phyloP scores from a whole-genome alignment of 495 filamentous ascomycete species.

The Letharia columbiana region DNA sequence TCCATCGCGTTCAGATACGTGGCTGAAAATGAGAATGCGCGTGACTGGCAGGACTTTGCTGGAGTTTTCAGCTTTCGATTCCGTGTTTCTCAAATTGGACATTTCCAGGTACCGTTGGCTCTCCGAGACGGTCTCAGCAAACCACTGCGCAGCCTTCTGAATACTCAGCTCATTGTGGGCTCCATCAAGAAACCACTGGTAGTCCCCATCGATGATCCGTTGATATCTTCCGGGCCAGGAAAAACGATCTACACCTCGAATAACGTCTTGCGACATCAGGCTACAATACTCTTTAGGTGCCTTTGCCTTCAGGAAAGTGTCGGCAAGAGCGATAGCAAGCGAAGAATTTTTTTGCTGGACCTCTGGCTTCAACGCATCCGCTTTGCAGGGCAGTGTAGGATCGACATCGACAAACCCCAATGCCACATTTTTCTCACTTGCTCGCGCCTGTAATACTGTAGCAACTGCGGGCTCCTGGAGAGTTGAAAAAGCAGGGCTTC shows the following conservation, averaged over 20 bases:
- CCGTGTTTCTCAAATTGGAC: not conserved
- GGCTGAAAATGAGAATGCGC: conserved; percentile 35
- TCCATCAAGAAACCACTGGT: conserved; percentile 40
- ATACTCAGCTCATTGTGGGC: conserved; percentile 44
- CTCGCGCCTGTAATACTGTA: conserved; percentile 53
- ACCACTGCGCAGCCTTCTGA: conserved; percentile 37
- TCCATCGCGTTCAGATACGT: conserved; percentile 36
- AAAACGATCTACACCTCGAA: conserved; percentile 33
- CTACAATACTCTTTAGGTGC: conserved; percentile 16
- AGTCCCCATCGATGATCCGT: conserved; percentile 26
- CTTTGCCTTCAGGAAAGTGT: conserved; percentile 25
- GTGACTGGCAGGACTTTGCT: conserved; percentile 5
- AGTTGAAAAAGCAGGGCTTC: conserved; percentile 57
- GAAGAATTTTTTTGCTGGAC: conserved; percentile 38
- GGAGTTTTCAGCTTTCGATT: conserved; percentile 7
- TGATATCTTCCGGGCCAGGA: conserved; percentile 41
- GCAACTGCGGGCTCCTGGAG: conserved; percentile 49
- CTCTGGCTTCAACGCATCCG: conserved; percentile 25
- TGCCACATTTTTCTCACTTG: conserved; percentile 49
- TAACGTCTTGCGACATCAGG: conserved; percentile 27
- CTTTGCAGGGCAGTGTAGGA: conserved; percentile 29
- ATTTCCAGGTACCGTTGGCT: conserved; percentile 21
- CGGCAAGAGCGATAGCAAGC: conserved; percentile 31
- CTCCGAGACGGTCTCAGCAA: conserved; percentile 23
- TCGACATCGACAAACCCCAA: conserved; percentile 50